phyloP scores from a whole-genome alignment of 768 basidiomycete genomes.

The Tulasnella sp. region DNA sequence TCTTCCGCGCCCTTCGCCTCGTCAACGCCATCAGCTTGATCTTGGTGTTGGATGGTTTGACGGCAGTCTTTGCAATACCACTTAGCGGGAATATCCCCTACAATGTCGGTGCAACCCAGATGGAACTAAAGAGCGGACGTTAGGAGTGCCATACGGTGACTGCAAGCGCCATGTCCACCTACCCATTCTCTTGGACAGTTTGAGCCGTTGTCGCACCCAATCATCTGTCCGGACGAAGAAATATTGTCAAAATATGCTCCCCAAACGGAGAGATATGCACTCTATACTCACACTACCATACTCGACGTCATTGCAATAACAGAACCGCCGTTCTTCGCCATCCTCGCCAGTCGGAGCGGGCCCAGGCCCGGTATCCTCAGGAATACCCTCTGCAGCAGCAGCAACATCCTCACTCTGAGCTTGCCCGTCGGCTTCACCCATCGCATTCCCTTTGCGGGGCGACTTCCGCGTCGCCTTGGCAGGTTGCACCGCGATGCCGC shows the following conservation, averaged over 20 bases:
- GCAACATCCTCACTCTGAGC: neutral
- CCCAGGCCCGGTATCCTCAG: neutral
- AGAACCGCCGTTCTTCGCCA: constrained; percentile 15
- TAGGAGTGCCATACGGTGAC: neutral
- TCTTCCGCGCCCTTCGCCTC: neutral
- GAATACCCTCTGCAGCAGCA: neutral
- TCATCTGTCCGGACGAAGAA: constrained; percentile 4
- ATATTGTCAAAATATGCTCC: neutral
- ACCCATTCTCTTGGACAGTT: constrained; percentile 19
- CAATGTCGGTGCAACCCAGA: constrained; percentile 12
- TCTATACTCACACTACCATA: constrained; percentile 9
- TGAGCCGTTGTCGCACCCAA: constrained; percentile 12
- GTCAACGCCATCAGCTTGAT: neutral
- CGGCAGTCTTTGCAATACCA: constrained; percentile 18
- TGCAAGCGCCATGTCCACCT: neutral
- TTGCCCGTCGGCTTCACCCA: neutral
- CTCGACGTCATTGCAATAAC: constrained; percentile 18
- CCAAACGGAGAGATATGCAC: neutral
- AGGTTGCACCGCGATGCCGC: neutral
- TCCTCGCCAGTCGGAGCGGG: constrained; percentile 15
- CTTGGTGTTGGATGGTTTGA: neutral
- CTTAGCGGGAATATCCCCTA: constrained; percentile 4
- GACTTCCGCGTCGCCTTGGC: neutral
- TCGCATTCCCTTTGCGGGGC: neutral
- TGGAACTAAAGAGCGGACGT: constrained; percentile 4